Conservation (phyloP, 805 yeast genomes). For the Deakozyma indianensis region DNA sequence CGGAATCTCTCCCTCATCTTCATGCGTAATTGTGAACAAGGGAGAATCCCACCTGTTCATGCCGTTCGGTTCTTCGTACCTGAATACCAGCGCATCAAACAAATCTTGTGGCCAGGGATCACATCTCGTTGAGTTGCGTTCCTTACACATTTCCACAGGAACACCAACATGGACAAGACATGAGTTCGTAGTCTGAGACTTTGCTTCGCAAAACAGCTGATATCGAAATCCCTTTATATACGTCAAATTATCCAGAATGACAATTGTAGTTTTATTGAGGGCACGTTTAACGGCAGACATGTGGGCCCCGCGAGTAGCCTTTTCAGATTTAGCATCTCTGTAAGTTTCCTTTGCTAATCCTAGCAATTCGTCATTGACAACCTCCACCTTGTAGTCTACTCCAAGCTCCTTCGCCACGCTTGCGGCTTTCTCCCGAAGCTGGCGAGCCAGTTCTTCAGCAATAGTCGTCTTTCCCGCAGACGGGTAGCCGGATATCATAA, state of each 20-base stretch:
- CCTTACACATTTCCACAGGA: conserved; percentile 43
- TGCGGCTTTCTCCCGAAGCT: neutral
- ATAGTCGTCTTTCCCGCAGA: neutral
- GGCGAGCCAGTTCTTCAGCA: neutral
- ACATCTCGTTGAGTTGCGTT: conserved; percentile 36
- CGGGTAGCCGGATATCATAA: neutral
- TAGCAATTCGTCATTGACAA: conserved; percentile 65
- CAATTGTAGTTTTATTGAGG: conserved; percentile 51
- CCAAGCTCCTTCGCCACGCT: neutral
- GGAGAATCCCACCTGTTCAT: conserved; percentile 91
- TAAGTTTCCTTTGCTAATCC: conserved; percentile 61
- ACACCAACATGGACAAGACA: conserved; percentile 71
- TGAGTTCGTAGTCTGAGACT: conserved; percentile 65
- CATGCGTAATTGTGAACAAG: conserved; percentile 51
- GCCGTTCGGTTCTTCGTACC: conserved; percentile 89
- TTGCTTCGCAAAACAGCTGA: conserved; percentile 88
- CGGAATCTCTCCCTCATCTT: conserved; percentile 36
- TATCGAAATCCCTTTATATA: conserved; percentile 93
- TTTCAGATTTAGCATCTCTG: conserved; percentile 59
- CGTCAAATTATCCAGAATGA: conserved; percentile 70
- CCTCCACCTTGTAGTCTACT: conserved; percentile 32
- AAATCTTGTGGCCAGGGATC: conserved; percentile 52
- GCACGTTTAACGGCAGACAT: conserved; percentile 82
- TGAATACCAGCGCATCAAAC: conserved; percentile 53
- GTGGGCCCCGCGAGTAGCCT: conserved; percentile 68